Conservation (phyloP, 805 yeast species). For the Metschnikowia picachoensis region DNA sequence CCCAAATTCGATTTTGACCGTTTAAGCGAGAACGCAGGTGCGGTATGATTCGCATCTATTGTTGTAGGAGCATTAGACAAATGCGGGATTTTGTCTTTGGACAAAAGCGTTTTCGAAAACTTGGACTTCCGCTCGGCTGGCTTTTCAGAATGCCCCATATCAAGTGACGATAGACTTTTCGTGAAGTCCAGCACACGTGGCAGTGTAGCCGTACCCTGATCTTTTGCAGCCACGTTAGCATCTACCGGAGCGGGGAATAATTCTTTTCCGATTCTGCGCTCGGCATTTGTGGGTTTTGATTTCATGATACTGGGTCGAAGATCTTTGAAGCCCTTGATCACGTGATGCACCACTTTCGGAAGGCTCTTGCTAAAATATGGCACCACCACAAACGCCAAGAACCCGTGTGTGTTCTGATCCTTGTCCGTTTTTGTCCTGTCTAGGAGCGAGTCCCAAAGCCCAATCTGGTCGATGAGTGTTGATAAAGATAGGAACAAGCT, state of each 20-base stretch:
- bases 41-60: slow-evolving; percentile 20
- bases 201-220: neutral
- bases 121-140: slow-evolving; percentile 10
- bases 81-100: slow-evolving; percentile 10
- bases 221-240: neutral
- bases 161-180: slow-evolving; percentile 2
- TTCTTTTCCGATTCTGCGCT: slow-evolving; percentile 8
- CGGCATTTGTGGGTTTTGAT: slow-evolving; percentile 23
- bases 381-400: slow-evolving; percentile 47
- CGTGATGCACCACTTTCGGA: slow-evolving; percentile 44
- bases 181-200: slow-evolving; percentile 3
- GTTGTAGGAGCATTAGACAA: slow-evolving; percentile 21
- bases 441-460: slow-evolving; percentile 49
- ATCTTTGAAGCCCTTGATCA: slow-evolving; percentile 47
- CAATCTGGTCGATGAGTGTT: slow-evolving; percentile 48
- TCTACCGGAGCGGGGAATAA: neutral
- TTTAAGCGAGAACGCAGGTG: slow-evolving; percentile 34
- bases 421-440: slow-evolving; percentile 28
- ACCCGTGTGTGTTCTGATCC: slow-evolving; percentile 43
- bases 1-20: slow-evolving; percentile 40
- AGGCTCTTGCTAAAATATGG: slow-evolving; percentile 50
- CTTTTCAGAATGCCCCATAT: neutral
- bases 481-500: slow-evolving; percentile 31
- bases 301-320: slow-evolving; percentile 24
- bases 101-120: slow-evolving; percentile 14